Base-by-base conservation (phyloP, 169 alveolate species). In the Theileria annulata region DNA sequence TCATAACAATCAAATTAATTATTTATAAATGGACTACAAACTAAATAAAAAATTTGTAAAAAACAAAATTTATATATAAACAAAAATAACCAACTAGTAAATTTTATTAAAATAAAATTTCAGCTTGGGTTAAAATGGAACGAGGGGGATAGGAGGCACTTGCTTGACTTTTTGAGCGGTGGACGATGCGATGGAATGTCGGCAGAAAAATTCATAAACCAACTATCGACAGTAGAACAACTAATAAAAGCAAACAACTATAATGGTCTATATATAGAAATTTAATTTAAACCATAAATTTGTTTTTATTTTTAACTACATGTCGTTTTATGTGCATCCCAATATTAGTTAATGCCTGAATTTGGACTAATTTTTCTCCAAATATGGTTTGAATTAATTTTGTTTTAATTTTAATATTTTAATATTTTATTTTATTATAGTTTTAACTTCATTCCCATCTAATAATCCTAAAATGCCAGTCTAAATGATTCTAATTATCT, bases 41-140 rank as follows among this genome's bases (percentile, higher is more conserved):
- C 42, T 30, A 59, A 8, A 31, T 30, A 28, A 8, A 59, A 59
- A 31, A 3, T 42, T 42, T 42, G 19, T 42, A 42, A 42, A 42
- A 42, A 42, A 42, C 51, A 10, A 42, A 42, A 3, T 42, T 42
- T 42, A 42, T 10, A 42, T 2, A 42, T 42, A 42, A 42, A 42
- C 13, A 10, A 3, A 42, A 59, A 59, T n/a, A 30, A 2, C 8
- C 13, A 59, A 59, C 8, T 59, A 8, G 35, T 62, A 15, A 31
- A 58, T 69, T 23, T 13, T 19, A 19, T 21, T 4, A 42, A 42
- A 42, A 42, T 42, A 42, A 42, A 42, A 42, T 42, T 37, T 19
- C 77, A 83, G 90, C 77, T 83, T 60, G 77, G 69, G 21, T 54
- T 83, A 59, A 83, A 83, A 30, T 83, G 90, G 90, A 83, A 12